Conservation (phyloP, 2,329 filamentous ascomycete genomes). For the Dothiorella sarmentorum region DNA sequence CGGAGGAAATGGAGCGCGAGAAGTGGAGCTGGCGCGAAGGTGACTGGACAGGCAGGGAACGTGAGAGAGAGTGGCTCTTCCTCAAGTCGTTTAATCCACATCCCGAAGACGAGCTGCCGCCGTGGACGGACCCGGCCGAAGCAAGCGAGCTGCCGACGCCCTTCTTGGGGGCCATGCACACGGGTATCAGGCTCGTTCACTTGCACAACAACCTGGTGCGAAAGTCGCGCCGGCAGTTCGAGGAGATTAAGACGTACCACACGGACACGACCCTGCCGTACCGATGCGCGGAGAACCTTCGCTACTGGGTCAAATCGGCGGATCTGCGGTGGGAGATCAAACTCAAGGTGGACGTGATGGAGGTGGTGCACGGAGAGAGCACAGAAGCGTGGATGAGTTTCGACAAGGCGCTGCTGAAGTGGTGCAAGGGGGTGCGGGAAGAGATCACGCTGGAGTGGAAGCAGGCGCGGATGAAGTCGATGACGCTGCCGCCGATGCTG, state of each 20-base stretch:
- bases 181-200: slow-evolving; percentile 75
- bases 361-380: slow-evolving; percentile 72
- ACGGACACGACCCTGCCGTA: slow-evolving; percentile 95
- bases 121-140: slow-evolving; percentile 60
- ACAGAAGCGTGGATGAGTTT: slow-evolving; percentile 74
- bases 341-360: slow-evolving; percentile 78
- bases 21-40: slow-evolving; percentile 77
- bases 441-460: slow-evolving; percentile 75
- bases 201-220: slow-evolving; percentile 87
- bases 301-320: slow-evolving; percentile 94
- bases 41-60: slow-evolving; percentile 69
- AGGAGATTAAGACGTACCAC: slow-evolving; percentile 83
- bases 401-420: slow-evolving; percentile 75
- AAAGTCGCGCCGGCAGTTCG: slow-evolving; percentile 82
- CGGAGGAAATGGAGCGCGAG: slow-evolving; percentile 67
- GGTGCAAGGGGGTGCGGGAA: slow-evolving; percentile 77
- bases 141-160: slow-evolving; percentile 59
- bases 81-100: slow-evolving; percentile 67
- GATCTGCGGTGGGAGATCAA: slow-evolving; percentile 90
- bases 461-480: slow-evolving; percentile 36
- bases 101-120: slow-evolving; percentile 58
- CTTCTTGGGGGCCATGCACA: slow-evolving; percentile 71
- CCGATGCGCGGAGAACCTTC: slow-evolving; percentile 85
- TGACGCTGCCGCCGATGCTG: slow-evolving; percentile 36
- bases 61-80: slow-evolving; percentile 78